Conservation (phyloP, 805 yeast genomes). For the Helenozyma baotianmanensis region DNA sequence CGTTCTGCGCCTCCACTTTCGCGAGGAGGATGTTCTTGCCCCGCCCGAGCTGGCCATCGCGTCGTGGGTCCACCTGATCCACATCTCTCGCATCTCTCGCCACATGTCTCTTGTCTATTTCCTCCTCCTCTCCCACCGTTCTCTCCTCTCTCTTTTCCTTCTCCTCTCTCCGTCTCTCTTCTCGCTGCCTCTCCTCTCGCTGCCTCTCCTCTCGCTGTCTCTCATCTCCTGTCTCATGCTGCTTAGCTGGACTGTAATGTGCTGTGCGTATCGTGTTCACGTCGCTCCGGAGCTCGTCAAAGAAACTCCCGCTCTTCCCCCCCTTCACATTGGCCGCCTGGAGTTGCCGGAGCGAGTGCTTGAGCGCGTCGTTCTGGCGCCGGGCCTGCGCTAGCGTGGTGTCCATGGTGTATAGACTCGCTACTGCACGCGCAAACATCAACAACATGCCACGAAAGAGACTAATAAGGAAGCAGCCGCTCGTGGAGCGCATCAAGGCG, state of each 20-base stretch:
- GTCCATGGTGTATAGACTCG: conserved; percentile 4
- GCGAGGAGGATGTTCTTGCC: conserved; percentile 5
- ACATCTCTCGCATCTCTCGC: not conserved
- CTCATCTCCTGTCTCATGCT: not conserved
- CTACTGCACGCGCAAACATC: not conserved
- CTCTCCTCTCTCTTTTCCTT: too few species aligned
- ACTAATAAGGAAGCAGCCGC: conserved; percentile 24
- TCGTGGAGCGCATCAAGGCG: conserved; percentile 25
- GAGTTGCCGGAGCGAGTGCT: conserved; percentile 6
- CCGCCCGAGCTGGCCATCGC: too few species aligned
- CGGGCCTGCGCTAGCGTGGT: conserved; percentile 4
- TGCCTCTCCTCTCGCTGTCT: too few species aligned
- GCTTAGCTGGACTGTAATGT: conserved; percentile 16
- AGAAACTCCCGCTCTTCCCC: conserved; percentile 6
- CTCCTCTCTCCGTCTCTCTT: not conserved
- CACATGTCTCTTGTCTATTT: too few species aligned
- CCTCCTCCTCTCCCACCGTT: too few species aligned
- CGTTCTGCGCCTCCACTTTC: conserved; percentile 12
- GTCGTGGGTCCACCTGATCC: too few species aligned
- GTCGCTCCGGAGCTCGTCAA: conserved; percentile 19
- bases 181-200: conserved; percentile 1
- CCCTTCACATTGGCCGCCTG: conserved; percentile 5
- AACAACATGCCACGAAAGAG: conserved; percentile 10
- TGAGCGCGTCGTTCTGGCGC: conserved; percentile 6
- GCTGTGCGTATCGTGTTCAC: conserved; percentile 20